Percentiles rank a stretch among this genome's conserved stretches.
These are phyloP conservation scores for Cladobotryum protrusum DNA, from an alignment of 2,329 filamentous ascomycete species.

Conservation along the genomic window DNA sequence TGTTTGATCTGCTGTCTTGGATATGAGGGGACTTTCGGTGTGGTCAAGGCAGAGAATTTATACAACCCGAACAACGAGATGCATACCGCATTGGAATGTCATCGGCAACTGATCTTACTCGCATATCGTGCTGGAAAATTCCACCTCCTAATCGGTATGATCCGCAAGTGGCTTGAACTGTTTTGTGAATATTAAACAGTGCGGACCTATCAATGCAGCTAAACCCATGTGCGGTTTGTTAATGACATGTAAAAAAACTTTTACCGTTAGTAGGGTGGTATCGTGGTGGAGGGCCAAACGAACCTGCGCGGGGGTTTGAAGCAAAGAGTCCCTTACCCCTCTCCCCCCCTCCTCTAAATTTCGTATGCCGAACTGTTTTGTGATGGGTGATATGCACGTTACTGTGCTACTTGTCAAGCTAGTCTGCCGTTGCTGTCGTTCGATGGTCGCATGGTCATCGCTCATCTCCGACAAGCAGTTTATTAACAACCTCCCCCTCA, in stretches of 20 bases:
- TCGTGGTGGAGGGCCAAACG: conserved; percentile 3
- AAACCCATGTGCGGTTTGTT: too few relatives aligned
- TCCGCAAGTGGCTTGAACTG: too few relatives aligned
- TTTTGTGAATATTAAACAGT: too few relatives aligned
- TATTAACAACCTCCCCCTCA: too few relatives aligned
- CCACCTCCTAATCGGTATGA: too few relatives aligned
- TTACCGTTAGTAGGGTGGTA: not conserved
- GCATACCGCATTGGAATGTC: too few relatives aligned
- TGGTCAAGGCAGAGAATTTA: not conserved
- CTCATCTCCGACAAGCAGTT: not conserved
- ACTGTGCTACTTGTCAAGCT: not conserved
- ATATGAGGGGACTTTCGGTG: not conserved
- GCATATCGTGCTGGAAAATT: too few relatives aligned
- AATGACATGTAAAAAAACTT: too few relatives aligned
- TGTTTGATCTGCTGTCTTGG: not conserved
- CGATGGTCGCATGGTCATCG: not conserved
- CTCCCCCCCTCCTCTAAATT: not conserved
- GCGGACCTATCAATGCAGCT: too few relatives aligned
- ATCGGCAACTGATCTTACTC: too few relatives aligned
- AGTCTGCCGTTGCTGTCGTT: not conserved
- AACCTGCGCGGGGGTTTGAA: conserved; percentile 7
- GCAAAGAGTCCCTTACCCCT: not conserved
- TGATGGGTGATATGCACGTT: too few relatives aligned
- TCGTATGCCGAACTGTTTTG: too few relatives aligned
- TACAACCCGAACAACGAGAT: not conserved